Evolutionary conservation across 2,329 filamentous ascomycete species (phyloP), one percentile per base, ranked within the genome.

Genomic region (Penicillium olsonii): DNA sequence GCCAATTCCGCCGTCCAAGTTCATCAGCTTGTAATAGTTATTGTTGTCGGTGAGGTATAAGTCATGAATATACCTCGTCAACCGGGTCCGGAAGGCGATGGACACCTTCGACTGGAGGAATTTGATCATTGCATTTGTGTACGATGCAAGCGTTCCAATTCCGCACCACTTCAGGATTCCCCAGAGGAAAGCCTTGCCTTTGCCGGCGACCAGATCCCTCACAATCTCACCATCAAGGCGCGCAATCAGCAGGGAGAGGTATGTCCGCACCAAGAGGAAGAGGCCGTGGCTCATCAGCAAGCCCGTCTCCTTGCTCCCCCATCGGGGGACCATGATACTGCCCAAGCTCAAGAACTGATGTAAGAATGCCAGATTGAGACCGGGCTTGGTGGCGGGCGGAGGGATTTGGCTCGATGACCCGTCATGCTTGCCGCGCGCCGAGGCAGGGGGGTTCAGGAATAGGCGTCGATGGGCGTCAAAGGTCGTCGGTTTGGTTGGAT

Each of bases 81-180:
- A 79, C 10, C 94, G 84, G 4, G 94, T 99, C 35, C 94, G 86
- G 80, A 99, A 99, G 27, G 95, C 92, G 59, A 99, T 99, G 6
- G 92, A 96, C 45, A 99, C 91, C 76, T 99, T 99, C 42, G 90
- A 92, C 72, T 99, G 92, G 55, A 99, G 81, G 73, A 89, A 99
- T 72, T 97, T 97, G 78, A 99, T 99, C 88, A 95, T 96, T 46
- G 92, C 91, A 70, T 99, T 99, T 42, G 92, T 96, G 67, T 99
- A 99, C 0, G 92, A 95, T 8, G 92, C 92, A 56, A 97, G 85
- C 2, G 88, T 90, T 35, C 94, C 94, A 29, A 99, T 86, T 3
- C 92, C 91, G 57, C 92, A 91, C 94, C 94, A 99, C 78, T 97
- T 96, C 41, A 87, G 69, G 39, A 99, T 87, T 5, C 94, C 94